A percentile compares a stretch with the other conserved stretches of the same genome.
Conservation (phyloP, 169 alveolate genomes). For the Pseudocohnilembus persalinus region DNA sequence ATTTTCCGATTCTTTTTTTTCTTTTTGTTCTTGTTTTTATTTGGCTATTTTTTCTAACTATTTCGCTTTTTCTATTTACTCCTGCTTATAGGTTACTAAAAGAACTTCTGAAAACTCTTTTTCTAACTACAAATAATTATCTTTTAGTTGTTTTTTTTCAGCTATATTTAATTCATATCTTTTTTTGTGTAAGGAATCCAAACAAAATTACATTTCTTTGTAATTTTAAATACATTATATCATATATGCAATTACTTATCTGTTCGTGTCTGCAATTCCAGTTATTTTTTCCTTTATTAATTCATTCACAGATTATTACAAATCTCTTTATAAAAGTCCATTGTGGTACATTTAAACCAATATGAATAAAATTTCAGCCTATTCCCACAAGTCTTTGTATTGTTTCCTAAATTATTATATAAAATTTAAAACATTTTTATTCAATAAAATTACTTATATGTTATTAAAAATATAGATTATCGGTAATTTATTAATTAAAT, state of each 20-base stretch:
- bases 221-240: not conserved
- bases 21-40: not conserved
- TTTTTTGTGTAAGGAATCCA: not conserved
- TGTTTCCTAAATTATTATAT: constrained; percentile 42
- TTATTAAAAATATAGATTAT: too few species aligned
- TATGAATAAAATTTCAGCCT: constrained; percentile 37
- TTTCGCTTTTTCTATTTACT: not conserved
- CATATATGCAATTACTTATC: not conserved
- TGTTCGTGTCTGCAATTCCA: not conserved
- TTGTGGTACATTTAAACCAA: constrained; percentile 51
- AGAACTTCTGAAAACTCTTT: not conserved
- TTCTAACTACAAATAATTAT: too few species aligned
- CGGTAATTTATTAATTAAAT: too few species aligned
- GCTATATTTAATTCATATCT: not conserved
- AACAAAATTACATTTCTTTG: not conserved
- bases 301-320: not conserved
- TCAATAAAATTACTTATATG: too few species aligned
- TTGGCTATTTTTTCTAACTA: not conserved
- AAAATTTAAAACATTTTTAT: too few species aligned
- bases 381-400: constrained; percentile 42
- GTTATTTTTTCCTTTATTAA: not conserved
- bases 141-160: too few species aligned
- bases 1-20: not conserved
- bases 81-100: not conserved
- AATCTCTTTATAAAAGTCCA: constrained; percentile 11